Percentiles rank a stretch among this genome's conserved stretches.
phyloP scores from a whole-genome alignment of 1,284 basidiomycete species.

The Ceratobasidium sp. region DNA sequence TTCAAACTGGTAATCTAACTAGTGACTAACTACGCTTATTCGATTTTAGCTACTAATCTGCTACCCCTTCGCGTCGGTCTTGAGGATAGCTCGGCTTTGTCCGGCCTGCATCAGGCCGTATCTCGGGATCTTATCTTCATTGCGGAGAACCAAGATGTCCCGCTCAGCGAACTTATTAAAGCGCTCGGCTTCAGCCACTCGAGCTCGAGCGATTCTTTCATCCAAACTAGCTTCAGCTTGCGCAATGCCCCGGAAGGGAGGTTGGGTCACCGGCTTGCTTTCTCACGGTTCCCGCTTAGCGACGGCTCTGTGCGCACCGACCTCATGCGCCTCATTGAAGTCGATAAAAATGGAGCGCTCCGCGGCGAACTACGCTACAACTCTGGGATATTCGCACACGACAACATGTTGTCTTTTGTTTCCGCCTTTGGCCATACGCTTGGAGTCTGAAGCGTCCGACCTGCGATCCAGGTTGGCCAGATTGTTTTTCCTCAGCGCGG shows the following conservation, averaged over 20 bases:
- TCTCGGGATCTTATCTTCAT: not conserved
- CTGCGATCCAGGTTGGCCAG: not conserved
- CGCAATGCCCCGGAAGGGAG: conserved; percentile 5
- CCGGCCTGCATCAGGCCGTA: not conserved
- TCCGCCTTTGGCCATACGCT: not conserved
- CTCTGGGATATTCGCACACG: conserved; percentile 5
- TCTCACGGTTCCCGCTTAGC: not conserved
- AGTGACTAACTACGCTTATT: not conserved
- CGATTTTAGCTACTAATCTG: conserved; percentile 1
- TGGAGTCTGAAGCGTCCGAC: not conserved
- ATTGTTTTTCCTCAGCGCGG: not conserved
- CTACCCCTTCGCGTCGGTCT: conserved; percentile 10
- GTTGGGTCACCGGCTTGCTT: not conserved
- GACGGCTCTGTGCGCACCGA: conserved; percentile 16
- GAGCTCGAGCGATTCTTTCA: not conserved
- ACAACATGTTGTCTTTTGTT: not conserved
- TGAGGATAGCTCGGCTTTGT: not conserved
- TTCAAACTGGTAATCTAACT: not conserved
- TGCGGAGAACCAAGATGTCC: not conserved
- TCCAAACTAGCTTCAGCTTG: not conserved
- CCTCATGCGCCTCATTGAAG: conserved; percentile 6
- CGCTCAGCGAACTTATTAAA: not conserved
- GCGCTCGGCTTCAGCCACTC: conserved; percentile 7
- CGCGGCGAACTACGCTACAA: conserved; percentile 8
- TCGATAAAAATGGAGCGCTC: conserved; percentile 13